Evolutionary conservation across 225 moss, liverwort and hornwort genomes (phyloP), one percentile per base, ranked within the genome.

Genomic region (Asterella californica): DNA sequence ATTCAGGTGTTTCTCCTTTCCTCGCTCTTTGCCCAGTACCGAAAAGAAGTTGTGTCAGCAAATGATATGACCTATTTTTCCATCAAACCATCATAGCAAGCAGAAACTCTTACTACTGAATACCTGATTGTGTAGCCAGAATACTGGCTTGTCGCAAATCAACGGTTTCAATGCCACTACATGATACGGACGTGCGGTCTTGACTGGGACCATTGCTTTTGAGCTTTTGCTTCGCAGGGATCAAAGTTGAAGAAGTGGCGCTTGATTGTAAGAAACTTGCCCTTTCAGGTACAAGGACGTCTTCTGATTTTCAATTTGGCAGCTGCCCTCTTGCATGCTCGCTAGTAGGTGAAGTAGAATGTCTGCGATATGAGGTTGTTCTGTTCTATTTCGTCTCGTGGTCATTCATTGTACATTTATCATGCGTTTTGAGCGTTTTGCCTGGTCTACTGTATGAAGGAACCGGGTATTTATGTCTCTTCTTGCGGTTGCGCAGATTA

Each of bases 201-300:
- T 65, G 64, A 65, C 27, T 27, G 5, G 22, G 33, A 27, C 12
- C 12, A 22, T 71, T 46, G 42, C 6, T 5, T 71, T 46, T 45
- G 71, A 71, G 38, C 11, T 70, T 38, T 77, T 52, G 29, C 75
- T 45, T 42, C 78, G 89, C 92, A 94, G 95, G 97, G 95, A 15
- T 93, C 93, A 74, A 95, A 93, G 78, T 81, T 95, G 79, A 95
- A 99, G 77, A 95, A 92, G 80, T 93, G 91, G 95, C 88, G 97
- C 25, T 84, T 94, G 71, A 99, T 95, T 54, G 91, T 94, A 62
- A 91, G 97, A 77, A 99, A 99, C 83, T 86, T 99, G 45, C 97
- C 97, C 22, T 99, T 93, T 24, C 90, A 91, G 93, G 97, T 96
- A 86, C 54, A 22, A 11, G 38, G 18, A 54, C 8, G 36, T 37